Conservation (phyloP, 345 rosid genomes). For the Sonneratia alba region DNA sequence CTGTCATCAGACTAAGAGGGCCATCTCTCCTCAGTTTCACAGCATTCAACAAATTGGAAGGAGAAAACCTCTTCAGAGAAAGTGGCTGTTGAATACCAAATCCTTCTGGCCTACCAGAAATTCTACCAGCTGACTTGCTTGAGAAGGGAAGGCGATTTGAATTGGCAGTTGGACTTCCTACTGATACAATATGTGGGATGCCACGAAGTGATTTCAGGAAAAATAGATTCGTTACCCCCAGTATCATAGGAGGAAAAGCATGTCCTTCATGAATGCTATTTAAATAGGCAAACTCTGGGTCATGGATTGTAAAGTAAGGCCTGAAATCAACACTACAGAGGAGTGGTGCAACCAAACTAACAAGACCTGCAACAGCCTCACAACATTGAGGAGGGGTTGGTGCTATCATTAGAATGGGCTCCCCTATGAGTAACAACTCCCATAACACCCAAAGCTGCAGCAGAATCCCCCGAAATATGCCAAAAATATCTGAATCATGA, state of each 20-base stretch:
- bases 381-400: constrained; percentile 95
- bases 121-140: constrained; percentile 57
- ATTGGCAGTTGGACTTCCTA: constrained; percentile 68
- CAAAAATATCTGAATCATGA: constrained; percentile 91
- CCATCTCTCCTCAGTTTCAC: constrained; percentile 91
- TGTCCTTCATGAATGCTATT: constrained; percentile 75
- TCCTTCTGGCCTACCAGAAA: constrained; percentile 62
- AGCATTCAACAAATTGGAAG: constrained; percentile 66
- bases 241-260: constrained; percentile 75
- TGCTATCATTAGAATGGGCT: constrained; percentile 86
- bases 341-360: constrained; percentile 84
- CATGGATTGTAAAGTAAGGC: constrained; percentile 96
- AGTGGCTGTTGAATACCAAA: constrained; percentile 58
- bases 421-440: constrained; percentile 89
- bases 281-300: constrained; percentile 63
- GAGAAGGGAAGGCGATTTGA: constrained; percentile 47
- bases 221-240: constrained; percentile 94
- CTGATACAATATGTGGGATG: constrained; percentile 85
- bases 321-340: constrained; percentile 87
- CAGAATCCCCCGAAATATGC: constrained; percentile 65
- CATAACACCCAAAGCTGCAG: constrained; percentile 90
- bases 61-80: constrained; percentile 79
- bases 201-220: constrained; percentile 81
- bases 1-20: constrained; percentile 93
- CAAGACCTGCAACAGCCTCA: constrained; percentile 94